Base-by-base conservation (phyloP, 2,329 filamentous ascomycete genomes). In the Diaporthe ampelina region DNA sequence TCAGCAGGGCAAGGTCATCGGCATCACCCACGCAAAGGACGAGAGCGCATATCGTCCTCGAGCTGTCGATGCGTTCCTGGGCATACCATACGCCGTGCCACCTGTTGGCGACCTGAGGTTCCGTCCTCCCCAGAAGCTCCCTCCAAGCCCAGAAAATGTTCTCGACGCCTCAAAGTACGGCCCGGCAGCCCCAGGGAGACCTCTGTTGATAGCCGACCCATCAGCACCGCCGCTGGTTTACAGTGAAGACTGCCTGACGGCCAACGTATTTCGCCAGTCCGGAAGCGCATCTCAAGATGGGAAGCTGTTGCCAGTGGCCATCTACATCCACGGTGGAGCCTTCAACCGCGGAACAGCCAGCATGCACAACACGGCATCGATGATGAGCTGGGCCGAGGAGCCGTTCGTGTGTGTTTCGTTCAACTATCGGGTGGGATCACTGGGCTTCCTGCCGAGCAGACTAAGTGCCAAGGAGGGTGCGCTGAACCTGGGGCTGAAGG, bases 381-480 rank as follows among this genome's bases (percentile, higher is more conserved):
- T 90, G 84, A 83, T 90, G 19, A 85, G 84, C n/a, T 89, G 85
- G 81, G 77, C 80, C 0, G 80, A 78, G 15, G 78, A 83, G 71
- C 85, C 86, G 0, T 84, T 89, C 71, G 83, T 90, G 54, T 86
- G 82, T 6, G 83, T 89, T 1, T 85, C 83, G 45, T 85, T 88
- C 78, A 85, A 85, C 77, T 87, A 91, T 78, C 85, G 90, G 11
- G 84, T 91, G 52, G 86, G 87, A 11, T 87, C 88, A 5, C 85
- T 92, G 78, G 92, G 92, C 0, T 93, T 94, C 79, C 78, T 93
- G n/a, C 86, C 86, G 32, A 91, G 81, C 71, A 80, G 78, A 13
- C 79, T 90, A 73, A 85, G 87, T 73, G 81, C 85, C 10, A 85
- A 86, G 32, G 87, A 88, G 68, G 91, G 90, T 0, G 78, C 86